These are phyloP conservation scores for Pseudofabraea citricarpa DNA, from an alignment of 2,329 filamentous ascomycete genomes.

Conservation along the genomic window DNA sequence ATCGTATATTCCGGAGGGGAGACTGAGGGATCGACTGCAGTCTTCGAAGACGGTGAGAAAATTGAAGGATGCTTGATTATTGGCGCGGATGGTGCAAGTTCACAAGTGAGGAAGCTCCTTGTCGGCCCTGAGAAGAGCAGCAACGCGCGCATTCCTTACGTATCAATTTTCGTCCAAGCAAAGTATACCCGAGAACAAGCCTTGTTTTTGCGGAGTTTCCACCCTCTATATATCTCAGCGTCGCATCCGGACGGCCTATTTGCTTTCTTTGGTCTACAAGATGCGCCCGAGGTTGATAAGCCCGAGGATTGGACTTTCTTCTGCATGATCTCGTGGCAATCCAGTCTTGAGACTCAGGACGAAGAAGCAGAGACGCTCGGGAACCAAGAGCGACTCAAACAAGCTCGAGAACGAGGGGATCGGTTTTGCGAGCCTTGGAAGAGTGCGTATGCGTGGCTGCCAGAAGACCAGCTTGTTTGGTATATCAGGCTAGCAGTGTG, in stretches of 20 bases:
- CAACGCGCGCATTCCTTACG: conserved; percentile 36
- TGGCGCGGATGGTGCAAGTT: conserved; percentile 30
- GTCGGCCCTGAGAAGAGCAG: conserved; percentile 25
- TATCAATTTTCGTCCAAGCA: conserved; percentile 39
- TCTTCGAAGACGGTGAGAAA: conserved; percentile 28
- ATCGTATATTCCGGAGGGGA: conserved; percentile 24
- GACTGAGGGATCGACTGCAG: conserved; percentile 18
- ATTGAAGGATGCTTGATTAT: conserved; percentile 26
- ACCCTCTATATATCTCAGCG: conserved; percentile 37
- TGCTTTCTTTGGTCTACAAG: conserved; percentile 40
- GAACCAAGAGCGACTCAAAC: conserved; percentile 31
- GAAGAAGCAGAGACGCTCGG: conserved; percentile 27
- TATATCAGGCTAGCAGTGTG: conserved; percentile 26
- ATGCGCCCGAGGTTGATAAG: conserved; percentile 30
- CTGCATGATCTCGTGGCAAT: conserved; percentile 42
- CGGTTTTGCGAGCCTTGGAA: conserved; percentile 39
- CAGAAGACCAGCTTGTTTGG: conserved; percentile 26
- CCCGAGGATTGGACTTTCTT: conserved; percentile 40
- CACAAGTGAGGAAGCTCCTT: conserved; percentile 23
- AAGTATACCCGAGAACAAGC: conserved; percentile 37
- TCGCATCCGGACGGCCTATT: conserved; percentile 39
- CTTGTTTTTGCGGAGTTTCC: conserved; percentile 35
- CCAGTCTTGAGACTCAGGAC: conserved; percentile 34
- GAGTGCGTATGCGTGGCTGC: conserved; percentile 31
- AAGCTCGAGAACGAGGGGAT: conserved; percentile 34